Evolutionary conservation across 139 green algal genomes (phyloP), one percentile per base, ranked within the genome.

Genomic region (Zygnema cylindricum): DNA sequence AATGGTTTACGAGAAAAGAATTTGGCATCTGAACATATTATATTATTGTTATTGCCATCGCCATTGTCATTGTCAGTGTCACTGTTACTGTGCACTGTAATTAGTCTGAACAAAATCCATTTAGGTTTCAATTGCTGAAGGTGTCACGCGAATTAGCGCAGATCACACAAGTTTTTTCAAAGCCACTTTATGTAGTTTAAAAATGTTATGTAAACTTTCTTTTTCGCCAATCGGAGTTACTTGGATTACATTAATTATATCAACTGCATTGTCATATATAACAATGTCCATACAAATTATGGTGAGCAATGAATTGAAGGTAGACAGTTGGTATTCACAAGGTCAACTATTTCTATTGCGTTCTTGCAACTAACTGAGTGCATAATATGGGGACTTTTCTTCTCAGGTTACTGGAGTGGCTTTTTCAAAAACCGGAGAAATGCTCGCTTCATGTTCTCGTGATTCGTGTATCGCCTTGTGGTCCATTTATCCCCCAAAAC

Each of bases 381-480:
- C 30, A 30, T 73, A 25, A 25, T 30, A 73, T 73, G 57, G 57
- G 30, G 57, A 30, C 57, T 73, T 25, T n/a, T 63, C 49, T 63
- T 7, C 21, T 7, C 71, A 79, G 71, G 71, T 79, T 41, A 79
- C 71, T n/a, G 71, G 38, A 54, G 71, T 79, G 7, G 71, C 38
- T 11, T 79, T 79, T 16, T 79, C 71, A n/a, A 11, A 43, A 3
- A 16, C 7, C 16, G 38, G 11, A 16, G 71, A 16, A 54, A n/a
- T 79, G 36, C 21, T 79, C 7, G 38, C 38, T 43, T 79, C 71
- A 7, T 41, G 36, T 16, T 3, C 7, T 11, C 3, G 71, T 40
- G 71, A 79, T 79, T 7, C 71, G 36, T 40, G 7, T 16, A 79
- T 79, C 3, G 71, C 71, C 71, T 79, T 79, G 71, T 79, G 71